Percentiles rank a stretch among this genome's conserved stretches.
These are phyloP conservation scores for Aspergillus hortae DNA, from an alignment of 2,329 filamentous ascomycete genomes.

Conservation along the genomic window DNA sequence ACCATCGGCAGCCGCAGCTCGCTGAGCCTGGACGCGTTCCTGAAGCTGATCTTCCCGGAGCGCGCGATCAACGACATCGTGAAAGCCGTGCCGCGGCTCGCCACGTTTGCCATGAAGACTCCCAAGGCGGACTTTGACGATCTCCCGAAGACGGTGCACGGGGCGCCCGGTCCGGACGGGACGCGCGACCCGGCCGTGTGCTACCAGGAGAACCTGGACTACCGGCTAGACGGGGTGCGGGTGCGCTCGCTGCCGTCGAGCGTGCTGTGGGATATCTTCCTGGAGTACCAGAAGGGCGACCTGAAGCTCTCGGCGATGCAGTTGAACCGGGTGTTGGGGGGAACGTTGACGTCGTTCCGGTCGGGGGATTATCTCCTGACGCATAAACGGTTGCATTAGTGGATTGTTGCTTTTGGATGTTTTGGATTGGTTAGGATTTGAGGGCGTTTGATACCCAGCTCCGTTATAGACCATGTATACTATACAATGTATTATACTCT, in stretches of 20 bases:
- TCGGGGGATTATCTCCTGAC: constrained; percentile 11
- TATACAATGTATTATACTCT: background rate
- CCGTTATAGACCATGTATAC: too few relatives aligned
- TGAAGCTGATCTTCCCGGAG: constrained; percentile 27
- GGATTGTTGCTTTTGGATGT: background rate
- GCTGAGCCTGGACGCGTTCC: constrained; percentile 25
- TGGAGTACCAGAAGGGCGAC: constrained; percentile 34
- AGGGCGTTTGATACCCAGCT: too few relatives aligned
- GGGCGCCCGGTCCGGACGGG: background rate
- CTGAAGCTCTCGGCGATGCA: constrained; percentile 18
- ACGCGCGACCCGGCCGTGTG: constrained; percentile 17
- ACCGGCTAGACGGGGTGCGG: constrained; percentile 30
- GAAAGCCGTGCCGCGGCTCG: constrained; percentile 30
- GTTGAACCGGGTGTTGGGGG: constrained; percentile 27
- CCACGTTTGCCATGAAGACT: constrained; percentile 24
- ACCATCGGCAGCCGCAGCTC: constrained; percentile 22
- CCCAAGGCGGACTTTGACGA: constrained; percentile 23
- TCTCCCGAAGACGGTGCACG: constrained; percentile 18
- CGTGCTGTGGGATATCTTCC: constrained; percentile 33
- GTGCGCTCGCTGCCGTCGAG: constrained; percentile 26
- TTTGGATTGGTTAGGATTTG: background rate
- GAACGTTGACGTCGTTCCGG: constrained; percentile 25
- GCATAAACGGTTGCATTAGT: background rate
- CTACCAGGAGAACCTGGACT: constrained; percentile 31
- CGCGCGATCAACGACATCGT: constrained; percentile 30